Conservation (phyloP, 129 eudicot genomes). For the Oenanthe sinensis region DNA sequence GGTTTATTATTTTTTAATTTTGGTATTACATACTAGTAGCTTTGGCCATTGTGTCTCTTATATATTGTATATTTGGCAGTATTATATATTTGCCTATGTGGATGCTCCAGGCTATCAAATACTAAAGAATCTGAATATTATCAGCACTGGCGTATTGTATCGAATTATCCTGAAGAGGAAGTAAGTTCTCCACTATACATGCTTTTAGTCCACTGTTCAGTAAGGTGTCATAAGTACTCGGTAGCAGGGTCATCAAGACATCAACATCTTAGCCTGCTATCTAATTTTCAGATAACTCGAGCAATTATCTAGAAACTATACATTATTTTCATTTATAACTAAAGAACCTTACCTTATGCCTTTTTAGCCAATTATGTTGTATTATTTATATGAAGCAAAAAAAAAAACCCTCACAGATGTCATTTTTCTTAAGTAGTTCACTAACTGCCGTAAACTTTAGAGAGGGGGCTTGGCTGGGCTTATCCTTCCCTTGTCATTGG, state of each 20-base stretch:
- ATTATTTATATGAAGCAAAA: background rate
- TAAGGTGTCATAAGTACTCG: background rate
- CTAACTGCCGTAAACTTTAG: background rate
- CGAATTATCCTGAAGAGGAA: slow-evolving; percentile 82
- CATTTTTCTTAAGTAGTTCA: background rate
- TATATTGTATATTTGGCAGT: slow-evolving; percentile 49
- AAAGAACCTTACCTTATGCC: background rate
- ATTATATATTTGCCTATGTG: slow-evolving; percentile 95
- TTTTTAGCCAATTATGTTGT: background rate
- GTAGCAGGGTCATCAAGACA: background rate
- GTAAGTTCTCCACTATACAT: slow-evolving; percentile 39
- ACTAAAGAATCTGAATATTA: slow-evolving; percentile 84
- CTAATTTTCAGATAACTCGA: background rate
- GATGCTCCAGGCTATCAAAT: slow-evolving; percentile 99
- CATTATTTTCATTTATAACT: background rate
- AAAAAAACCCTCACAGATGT: background rate
- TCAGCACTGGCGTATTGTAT: slow-evolving; percentile 88
- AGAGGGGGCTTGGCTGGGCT: background rate
- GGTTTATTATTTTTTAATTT: slow-evolving; percentile 12
- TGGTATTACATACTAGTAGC: background rate
- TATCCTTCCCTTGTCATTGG: background rate
- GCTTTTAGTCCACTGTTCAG: background rate
- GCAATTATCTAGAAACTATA: background rate
- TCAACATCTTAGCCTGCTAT: background rate
- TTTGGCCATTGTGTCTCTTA: slow-evolving; percentile 22